Base-by-base conservation (phyloP, 2,329 filamentous ascomycete genomes). In the Cadophora malorum region DNA sequence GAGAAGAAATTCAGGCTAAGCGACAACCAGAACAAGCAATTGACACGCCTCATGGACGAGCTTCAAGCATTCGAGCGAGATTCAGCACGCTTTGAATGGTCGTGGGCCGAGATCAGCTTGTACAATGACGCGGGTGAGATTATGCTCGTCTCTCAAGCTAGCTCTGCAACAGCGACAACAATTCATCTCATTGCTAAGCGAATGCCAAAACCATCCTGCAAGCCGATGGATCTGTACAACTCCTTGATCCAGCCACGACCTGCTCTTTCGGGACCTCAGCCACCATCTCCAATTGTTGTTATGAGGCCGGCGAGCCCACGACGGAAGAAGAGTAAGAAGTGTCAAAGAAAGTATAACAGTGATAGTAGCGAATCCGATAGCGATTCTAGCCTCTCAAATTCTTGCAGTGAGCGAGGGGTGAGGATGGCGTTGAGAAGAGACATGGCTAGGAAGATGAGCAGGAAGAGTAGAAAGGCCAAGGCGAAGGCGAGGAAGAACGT, bases 181-280 rank as follows among this genome's bases (percentile, higher is more conserved):
- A 73, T 75, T 21, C 70, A 73, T 63, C 33, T 73, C 4, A 70
- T 72, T 58, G 71, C 71, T 2, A 71, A 69, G 41, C 64, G 74
- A 2, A 59, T 28, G 7, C 58, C 67, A 25, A 73, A 64, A 28
- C 47, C 53, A 16, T 47, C 66, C 16, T 70, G 50, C 49, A 68
- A 62, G 19, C 64, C 73, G 4, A 10, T 65, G 10, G 68, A 69
- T 3, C 25, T 69, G 0, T 70, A 73, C 25, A 65, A 67, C 56
- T 12, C 33, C 9, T 45, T 73, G n/a, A 68, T 70, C 55, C 56
- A 38, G 14, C 63, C 63, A 16, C 64, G 35, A 4, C 65, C 63
- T 12, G 38, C 62, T 16, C 45, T 49, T 2, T 47, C 66, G 31
- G 1, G 52, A 41, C 50, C 45, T 14, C 63, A 28, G n/a, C 23